Base-by-base conservation (phyloP, 495 filamentous ascomycete species). In the Lichina pygmaea region DNA sequence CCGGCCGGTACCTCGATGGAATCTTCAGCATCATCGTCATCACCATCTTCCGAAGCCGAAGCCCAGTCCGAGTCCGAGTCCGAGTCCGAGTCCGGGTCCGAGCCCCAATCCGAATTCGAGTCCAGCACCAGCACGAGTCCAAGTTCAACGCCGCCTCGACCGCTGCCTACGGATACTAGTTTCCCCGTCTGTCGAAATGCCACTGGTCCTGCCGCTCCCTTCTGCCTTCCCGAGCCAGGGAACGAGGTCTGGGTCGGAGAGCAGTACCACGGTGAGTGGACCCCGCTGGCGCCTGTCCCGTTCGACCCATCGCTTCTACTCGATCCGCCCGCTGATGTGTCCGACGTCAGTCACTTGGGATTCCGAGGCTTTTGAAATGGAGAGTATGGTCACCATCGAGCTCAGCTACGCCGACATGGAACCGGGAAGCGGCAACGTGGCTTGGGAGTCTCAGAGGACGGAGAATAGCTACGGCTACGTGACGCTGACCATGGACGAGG, bases 401-500 rank as follows among this genome's bases (percentile, higher is more conserved):
- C 48, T 63, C 43, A 57, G 60, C 37, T 47, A 51, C 61, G 55
- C 45, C 33, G 46, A 41, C 54, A 61, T 44, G 45, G 44, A 30
- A 41, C 50, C 10, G 46, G 48, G 10, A 55, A 55, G 43, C 53
- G 31, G 17, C 6, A 48, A 45, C n/a, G 44, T 61, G 31, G 59
- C 59, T 0, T 66, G 59, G 54, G 55, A 54, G 8, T 63, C 62
- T 6, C 53, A 50, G n/a, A 46, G 44, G 34, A 60, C 53, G 8
- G 50, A 57, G n/a, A 66, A 63, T 44, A 55, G 60, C 44, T 60
- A 60, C 47, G 62, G 60, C 37, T 61, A 57, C 44, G 53, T 57
- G 6, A 51, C 55, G 7, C 45, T 66, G 15, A 52, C 49, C 24
- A 62, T 58, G 51, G 46, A 53, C 24, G 53, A 57, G 24, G 55